Evolutionary conservation across 768 basidiomycete genomes (phyloP).

Genomic region (Tylopilus subfusipes): DNA sequence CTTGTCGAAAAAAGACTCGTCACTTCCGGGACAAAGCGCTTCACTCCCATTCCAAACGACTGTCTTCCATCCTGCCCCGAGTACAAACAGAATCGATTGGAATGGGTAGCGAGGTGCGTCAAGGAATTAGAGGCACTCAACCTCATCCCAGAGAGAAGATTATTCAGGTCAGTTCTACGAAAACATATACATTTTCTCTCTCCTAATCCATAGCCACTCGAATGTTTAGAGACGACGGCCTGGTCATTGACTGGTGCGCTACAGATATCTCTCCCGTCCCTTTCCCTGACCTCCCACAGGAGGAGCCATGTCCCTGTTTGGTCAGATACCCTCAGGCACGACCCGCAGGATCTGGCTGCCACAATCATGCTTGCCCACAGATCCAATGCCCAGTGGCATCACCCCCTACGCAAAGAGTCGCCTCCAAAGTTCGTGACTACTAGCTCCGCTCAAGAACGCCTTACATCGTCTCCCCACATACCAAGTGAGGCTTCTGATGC

Average conservation of each 20-base stretch:
- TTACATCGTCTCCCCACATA: not conserved
- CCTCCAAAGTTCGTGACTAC: not conserved
- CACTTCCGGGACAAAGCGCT: constrained; percentile 27
- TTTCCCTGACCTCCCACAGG: constrained; percentile 17
- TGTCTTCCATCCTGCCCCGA: constrained; percentile 20
- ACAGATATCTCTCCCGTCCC: not conserved
- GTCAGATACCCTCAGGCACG: constrained; percentile 30
- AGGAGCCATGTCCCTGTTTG: constrained; percentile 29
- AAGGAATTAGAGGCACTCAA: constrained; percentile 19
- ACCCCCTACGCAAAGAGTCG: not conserved
- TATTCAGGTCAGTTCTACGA: constrained; percentile 25
- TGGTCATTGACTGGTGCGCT: constrained; percentile 30
- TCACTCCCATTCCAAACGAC: constrained; percentile 24
- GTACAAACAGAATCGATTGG: constrained; percentile 20
- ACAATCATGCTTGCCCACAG: constrained; percentile 24
- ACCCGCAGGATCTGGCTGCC: constrained; percentile 27
- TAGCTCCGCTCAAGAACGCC: not conserved
- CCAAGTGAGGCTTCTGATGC: not conserved
- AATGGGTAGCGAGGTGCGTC: constrained; percentile 20
- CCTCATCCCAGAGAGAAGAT: constrained; percentile 23
- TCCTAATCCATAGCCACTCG: not conserved
- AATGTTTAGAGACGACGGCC: constrained; percentile 26
- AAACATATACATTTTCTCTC: not conserved
- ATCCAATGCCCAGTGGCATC: constrained; percentile 21
- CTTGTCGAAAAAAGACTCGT: constrained; percentile 18